Conservation (phyloP, 23 red algal genomes). For the Gracilaria caudata region DNA sequence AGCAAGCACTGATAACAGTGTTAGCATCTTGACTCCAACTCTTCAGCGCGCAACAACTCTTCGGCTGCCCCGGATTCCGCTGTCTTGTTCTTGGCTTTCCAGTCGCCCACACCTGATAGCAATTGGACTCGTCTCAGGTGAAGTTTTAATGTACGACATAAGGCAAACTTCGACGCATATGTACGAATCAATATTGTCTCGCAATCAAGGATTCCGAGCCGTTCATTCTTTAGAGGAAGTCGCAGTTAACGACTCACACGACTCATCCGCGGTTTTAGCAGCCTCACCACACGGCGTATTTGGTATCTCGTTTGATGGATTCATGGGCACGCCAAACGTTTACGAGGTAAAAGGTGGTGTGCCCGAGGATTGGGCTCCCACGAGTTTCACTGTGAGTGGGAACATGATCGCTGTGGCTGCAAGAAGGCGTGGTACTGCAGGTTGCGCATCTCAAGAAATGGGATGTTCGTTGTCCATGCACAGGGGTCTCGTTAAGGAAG, state of each 20-base stretch:
- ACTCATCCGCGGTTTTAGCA: neutral
- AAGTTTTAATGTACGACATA: conserved; percentile 45
- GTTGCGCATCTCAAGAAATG: neutral
- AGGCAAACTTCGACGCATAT: conserved; percentile 5
- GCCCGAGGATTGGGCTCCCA: conserved; percentile 1
- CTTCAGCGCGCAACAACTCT: conserved; percentile 17
- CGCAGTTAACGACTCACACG: neutral
- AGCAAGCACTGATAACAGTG: conserved; percentile 11
- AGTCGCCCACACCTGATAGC: conserved; percentile 13
- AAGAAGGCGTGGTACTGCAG: neutral
- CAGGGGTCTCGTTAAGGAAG: conserved; percentile 6
- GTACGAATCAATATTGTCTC: conserved; percentile 16
- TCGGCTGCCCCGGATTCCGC: neutral
- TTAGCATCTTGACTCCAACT: conserved; percentile 33
- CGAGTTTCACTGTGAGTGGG: conserved; percentile 23
- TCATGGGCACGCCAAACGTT: conserved; percentile 22
- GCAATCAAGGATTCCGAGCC: conserved; percentile 29
- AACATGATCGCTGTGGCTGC: conserved; percentile 42
- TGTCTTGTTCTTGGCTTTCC: conserved; percentile 34
- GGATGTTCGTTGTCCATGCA: conserved; percentile 21
- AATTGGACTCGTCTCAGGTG: conserved; percentile 19
- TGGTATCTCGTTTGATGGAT: conserved; percentile 23
- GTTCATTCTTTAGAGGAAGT: conserved; percentile 46
- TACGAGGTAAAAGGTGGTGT: neutral
- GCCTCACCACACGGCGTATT: conserved; percentile 23